A percentile compares a stretch with the other conserved stretches of the same genome.
These are phyloP conservation scores for Plectosphaerella sp. DNA, from an alignment of 2,329 filamentous ascomycete species.

Conservation along the genomic window DNA sequence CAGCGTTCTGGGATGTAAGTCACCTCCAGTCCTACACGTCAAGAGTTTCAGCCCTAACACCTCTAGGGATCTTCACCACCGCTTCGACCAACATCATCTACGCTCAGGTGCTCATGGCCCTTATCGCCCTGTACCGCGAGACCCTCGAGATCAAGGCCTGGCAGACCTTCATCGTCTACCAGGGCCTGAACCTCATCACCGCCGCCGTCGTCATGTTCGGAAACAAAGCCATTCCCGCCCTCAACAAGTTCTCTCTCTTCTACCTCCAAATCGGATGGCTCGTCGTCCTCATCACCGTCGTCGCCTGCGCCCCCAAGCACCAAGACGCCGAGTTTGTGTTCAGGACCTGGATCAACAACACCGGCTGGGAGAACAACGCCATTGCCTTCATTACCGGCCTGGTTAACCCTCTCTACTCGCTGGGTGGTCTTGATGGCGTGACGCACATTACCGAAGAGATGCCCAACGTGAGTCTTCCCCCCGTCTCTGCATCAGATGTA, in stretches of 20 bases:
- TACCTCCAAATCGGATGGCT: slow-evolving; percentile 44
- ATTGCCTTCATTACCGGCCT: slow-evolving; percentile 47
- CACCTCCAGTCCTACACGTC: not conserved
- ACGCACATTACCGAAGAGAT: slow-evolving; percentile 49
- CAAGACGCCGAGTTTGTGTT: slow-evolving; percentile 45
- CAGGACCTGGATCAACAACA: slow-evolving; percentile 46
- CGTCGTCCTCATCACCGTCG: slow-evolving; percentile 41
- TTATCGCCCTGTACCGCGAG: slow-evolving; percentile 35
- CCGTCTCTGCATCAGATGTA: too few species aligned
- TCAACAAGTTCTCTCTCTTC: slow-evolving; percentile 39
- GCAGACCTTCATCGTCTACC: slow-evolving; percentile 43
- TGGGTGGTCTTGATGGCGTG: slow-evolving; percentile 42
- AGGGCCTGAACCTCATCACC: slow-evolving; percentile 36
- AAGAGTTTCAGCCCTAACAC: not conserved
- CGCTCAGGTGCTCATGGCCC: slow-evolving; percentile 32
- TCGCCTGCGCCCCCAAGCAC: slow-evolving; percentile 38
- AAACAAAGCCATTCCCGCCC: slow-evolving; percentile 34
- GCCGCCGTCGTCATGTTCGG: slow-evolving; percentile 42
- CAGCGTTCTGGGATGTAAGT: slow-evolving; percentile 30
- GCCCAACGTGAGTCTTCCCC: slow-evolving; percentile 31
- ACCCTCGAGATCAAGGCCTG: slow-evolving; percentile 35
- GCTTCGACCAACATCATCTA: slow-evolving; percentile 40
- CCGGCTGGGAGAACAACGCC: slow-evolving; percentile 44
- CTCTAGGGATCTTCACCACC: slow-evolving; percentile 36
- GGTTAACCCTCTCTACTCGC: slow-evolving; percentile 41